Evolutionary conservation across 1,284 basidiomycete genomes (phyloP), one percentile per base, ranked within the genome.

Genomic region (Fomitiporia mediterranea): DNA sequence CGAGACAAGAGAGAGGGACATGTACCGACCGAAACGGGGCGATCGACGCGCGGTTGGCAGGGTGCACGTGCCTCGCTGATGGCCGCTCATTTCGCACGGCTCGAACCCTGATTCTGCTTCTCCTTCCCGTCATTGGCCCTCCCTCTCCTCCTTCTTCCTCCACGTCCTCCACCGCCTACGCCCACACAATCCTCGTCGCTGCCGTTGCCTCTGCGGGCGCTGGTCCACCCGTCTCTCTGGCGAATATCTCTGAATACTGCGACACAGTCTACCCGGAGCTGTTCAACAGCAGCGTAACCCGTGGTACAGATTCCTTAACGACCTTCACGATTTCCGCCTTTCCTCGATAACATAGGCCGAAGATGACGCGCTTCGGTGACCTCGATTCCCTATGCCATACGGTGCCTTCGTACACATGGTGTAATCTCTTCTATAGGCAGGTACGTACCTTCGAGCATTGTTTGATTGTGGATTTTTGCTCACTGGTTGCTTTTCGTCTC

Each of bases 401-500:
- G 27, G 74, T 76, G 8, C 84, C 84, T 1, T 84, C 82, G 25
- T 86, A 86, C 63, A 73, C 83, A 0, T 84, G 83, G 83, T 86
- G 83, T 66, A 86, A 86, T 63, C 80, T 86, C 62, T 86, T 86
- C 69, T 84, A 82, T 65, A 76, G 75, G 59, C 84, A 86, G 73
- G 82, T 77, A 8, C 28, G 63, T 60, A 59, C 58, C 40, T 43
- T 38, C n/a, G n/a, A n/a, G n/a, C n/a, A n/a, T n/a, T n/a, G n/a
- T n/a, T n/a, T n/a, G n/a, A n/a, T n/a, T n/a, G n/a, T n/a, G n/a
- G n/a, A n/a, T n/a, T n/a, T n/a, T n/a, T n/a, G n/a, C n/a, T n/a
- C n/a, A n/a, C n/a, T n/a, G n/a, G n/a, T n/a, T 40, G 39, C 39
- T 40, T n/a, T 19, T 34, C 32, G 32, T 34, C 32, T 34, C 32